Percentiles rank a stretch among this genome's conserved stretches.
These are phyloP conservation scores for Neurospora africana DNA, from an alignment of 495 filamentous ascomycete species.

Conservation along the genomic window DNA sequence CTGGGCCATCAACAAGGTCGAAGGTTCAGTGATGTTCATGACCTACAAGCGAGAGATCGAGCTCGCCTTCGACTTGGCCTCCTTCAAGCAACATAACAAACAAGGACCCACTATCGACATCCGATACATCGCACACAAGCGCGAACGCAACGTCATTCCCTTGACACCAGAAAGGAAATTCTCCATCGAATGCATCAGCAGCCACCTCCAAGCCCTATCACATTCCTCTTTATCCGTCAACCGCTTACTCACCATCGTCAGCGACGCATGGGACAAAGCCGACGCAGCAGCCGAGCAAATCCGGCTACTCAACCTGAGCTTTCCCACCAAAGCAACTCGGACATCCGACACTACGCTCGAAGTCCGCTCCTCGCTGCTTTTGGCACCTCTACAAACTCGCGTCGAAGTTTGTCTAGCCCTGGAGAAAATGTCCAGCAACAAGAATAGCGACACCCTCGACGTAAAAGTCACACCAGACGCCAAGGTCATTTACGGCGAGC, in stretches of 20 bases:
- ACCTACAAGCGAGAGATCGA: constrained; percentile 69
- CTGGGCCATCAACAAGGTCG: constrained; percentile 65
- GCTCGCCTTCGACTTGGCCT: constrained; percentile 59
- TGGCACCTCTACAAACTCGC: constrained; percentile 48
- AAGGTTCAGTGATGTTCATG: constrained; percentile 57
- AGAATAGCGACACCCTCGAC: constrained; percentile 25
- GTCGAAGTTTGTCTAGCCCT: constrained; percentile 43
- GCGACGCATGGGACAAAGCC: constrained; percentile 50
- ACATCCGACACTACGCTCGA: constrained; percentile 46
- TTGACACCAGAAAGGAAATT: constrained; percentile 50
- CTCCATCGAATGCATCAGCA: constrained; percentile 55
- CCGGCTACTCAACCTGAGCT: constrained; percentile 40
- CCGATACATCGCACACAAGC: constrained; percentile 44
- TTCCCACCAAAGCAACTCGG: constrained; percentile 43
- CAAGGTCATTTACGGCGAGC: constrained; percentile 55
- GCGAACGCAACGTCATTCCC: constrained; percentile 36
- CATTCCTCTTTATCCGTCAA: constrained; percentile 40
- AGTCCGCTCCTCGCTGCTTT: constrained; percentile 43
- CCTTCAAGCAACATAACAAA: constrained; percentile 35
- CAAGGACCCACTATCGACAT: constrained; percentile 33
- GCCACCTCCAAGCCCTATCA: constrained; percentile 42
- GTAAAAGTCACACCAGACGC: constrained; percentile 37
- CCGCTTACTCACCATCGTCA: constrained; percentile 45
- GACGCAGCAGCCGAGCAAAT: constrained; percentile 41
- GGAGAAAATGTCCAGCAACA: background rate